Evolutionary conservation across 805 yeast species (phyloP), one percentile per base, ranked within the genome.

Genomic region (Metschnikowia similis): DNA sequence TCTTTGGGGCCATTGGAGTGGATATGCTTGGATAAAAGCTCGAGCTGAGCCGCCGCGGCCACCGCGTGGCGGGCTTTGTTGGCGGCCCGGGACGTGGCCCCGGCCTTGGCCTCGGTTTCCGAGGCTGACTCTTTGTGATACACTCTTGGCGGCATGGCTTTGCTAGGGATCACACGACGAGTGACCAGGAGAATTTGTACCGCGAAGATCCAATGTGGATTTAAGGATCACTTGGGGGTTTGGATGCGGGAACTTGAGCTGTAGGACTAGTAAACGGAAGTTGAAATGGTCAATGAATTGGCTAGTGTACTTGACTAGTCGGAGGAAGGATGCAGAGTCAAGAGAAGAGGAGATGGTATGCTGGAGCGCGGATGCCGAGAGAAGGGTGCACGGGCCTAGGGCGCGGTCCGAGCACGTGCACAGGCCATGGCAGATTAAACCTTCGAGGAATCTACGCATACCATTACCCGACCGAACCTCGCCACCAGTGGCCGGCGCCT

Each of bases 1-100:
- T 84, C 84, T 37, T 77, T 70, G 1, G 91, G 91, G 2, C 90
- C 91, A 59, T 87, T 87, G 26, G 87, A 80, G 56, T 85, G 78
- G 37, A 87, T 81, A 64, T 87, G 89, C 52, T 81, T 81, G n/a
- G 81, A 74, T 4, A 84, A 69, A 41, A 77, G 79, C 54, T 84
- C 86, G 51, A 83, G 87, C 56, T 85, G 89, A 16, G 84, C 85
- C 40, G 85, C 89, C 38, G 81, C 83, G 2, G 82, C 77, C 3
- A 81, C 79, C 30, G 83, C 81, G 50, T 79, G 75, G 52, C 85
- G 74, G 11, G 84, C 81, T 57, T 83, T 82, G 28, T 82, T 73
- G n/a, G 80, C 74, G 0, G 81, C 72, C 49, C 84, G 68, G 5
- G 69, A 55, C 6, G 53, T 56, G 31, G 52, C 37, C 6, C 55